Base-by-base conservation (phyloP, 805 yeast species). In the Lipomyces yamadae region DNA sequence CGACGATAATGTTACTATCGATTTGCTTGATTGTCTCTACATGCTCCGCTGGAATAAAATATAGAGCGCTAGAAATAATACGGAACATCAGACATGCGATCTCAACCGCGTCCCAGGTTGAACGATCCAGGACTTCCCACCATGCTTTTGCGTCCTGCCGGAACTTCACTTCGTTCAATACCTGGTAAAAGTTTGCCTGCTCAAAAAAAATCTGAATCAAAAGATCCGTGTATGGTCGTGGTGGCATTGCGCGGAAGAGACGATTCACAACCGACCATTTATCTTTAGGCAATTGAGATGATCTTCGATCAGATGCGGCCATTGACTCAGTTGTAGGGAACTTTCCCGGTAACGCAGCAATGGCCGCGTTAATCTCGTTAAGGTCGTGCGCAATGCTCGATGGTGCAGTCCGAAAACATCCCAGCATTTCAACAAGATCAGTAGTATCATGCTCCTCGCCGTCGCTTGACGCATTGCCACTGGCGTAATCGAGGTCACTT, bases 381-480 rank as follows among this genome's bases (percentile, higher is more conserved):
- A 56, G 8, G 24, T 56, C 58, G 1, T 29, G 30, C 48, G 37
- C 58, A n/a, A 56, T 13, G 48, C 48, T 56, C 30, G 29, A 34
- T 5, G 13, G 34, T 2, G 45, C 58, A 2, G 39, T 29, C 5
- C 15, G 30, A 42, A 56, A 56, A 32, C 32, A 56, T 7, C 58
- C 58, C 15, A 56, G 18, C 8, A 13, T 35, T 8, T 37, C 58
- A 13, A 24, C 58, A 5, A 56, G 13, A 10, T 18, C 58, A 10
- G 30, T n/a, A n/a, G n/a, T n/a, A n/a, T n/a, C n/a, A n/a, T n/a
- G n/a, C n/a, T n/a, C n/a, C n/a, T n/a, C 48, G 18, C 32, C 66
- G 35, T 45, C 35, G 32, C 56, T 50, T 29, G 63, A 66, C n/a
- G n/a, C n/a, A n/a, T n/a, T n/a, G n/a, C 56, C 60, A 34, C 37